Evolutionary conservation across 805 yeast genomes (phyloP), one percentile per base, ranked within the genome.

Genomic region (Saccharomycopsis olivae): DNA sequence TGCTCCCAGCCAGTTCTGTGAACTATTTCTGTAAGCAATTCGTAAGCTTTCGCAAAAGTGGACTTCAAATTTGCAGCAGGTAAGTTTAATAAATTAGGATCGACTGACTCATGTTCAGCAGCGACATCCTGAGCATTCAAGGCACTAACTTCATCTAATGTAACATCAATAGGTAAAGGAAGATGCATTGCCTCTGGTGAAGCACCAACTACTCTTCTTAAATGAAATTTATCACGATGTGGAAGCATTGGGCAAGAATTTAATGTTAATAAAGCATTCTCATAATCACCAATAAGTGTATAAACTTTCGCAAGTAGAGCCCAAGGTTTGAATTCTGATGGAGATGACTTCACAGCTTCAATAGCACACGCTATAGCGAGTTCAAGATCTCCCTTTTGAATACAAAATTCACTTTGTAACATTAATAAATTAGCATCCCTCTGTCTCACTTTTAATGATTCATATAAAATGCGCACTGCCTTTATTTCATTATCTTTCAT

Each of bases 161-260:
- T 73, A 5, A 78, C 89, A 58, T 82, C 92, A 24, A 69, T 62
- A 3, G 94, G 92, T 31, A 79, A 63, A 0, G 94, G 94, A 31
- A 83, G 63, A 57, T 83, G 94, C 49, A 83, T 58, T 42, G 68
- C 71, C 3, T 72, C 74, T 15, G 64, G 54, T 19, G 60, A 57
- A 16, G 76, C 69, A 20, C 73, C 70, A 9, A 72, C 71, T 3
- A 78, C 68, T 51, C 92, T 64, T 53, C 70, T 73, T 50, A 80
- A 65, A 17, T 68, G 64, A 54, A 65, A 81, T 47, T 71, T 71
- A 50, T 82, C 92, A 53, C 75, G 78, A 51, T 76, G 74, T 9
- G 81, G 72, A 39, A 77, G 77, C 86, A 83, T 80, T 18, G 94
- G 94, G 52, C 88, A 80, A 13, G 89, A 76, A 51, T 83, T 83